Base-by-base conservation (phyloP, 129 eudicot species). In the Lonicera japonica region DNA sequence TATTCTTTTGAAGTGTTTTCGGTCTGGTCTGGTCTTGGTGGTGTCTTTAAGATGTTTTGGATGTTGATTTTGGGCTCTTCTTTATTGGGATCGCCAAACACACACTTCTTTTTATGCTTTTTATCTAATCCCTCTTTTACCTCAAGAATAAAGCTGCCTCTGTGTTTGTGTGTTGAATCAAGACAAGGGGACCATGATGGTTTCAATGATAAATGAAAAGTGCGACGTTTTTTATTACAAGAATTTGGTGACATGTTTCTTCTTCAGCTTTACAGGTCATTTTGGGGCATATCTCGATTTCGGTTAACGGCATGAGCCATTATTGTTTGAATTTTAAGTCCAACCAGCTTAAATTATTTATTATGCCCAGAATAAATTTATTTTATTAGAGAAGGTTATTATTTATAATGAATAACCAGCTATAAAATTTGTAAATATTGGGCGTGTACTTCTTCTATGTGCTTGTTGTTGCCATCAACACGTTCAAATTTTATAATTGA, bases 101-200 rank as follows among this genome's bases (percentile, higher is more conserved):
- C 5, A 38, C 43, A 43, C 50, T 43, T 43, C 50, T 43, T 50
- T 50, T 50, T 50, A 17, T 50, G 21, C 15, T 50, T 16, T 16
- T 12, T 50, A 14, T 50, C 36, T 29, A 29, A 29, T 1, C 36
- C 51, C 51, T 45, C 21, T n/a, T 50, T 50, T 50, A 50, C 55
- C 55, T 50, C 55, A 14, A n/a, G n/a, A 50, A 14, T 50, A 50
- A 50, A 50, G 55, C 55, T 50, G 55, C 55, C 55, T 17, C 13
- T 43, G 8, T 43, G 50, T 8, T 1, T 43, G 50, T 43, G 13
- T 43, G 50, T 43, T 10, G 50, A 1, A 14, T 43, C 16, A 14
- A 10, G 3, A 2, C 16, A 43, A 43, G 13, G 50, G 50, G 50
- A 10, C 50, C 50, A 43, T 43, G 50, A 43, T 43, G 14, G 50